A percentile compares a stretch with the other conserved stretches of the same genome.
Conservation (phyloP, 352 stramenopile species). For the Phytophthora idaei region DNA sequence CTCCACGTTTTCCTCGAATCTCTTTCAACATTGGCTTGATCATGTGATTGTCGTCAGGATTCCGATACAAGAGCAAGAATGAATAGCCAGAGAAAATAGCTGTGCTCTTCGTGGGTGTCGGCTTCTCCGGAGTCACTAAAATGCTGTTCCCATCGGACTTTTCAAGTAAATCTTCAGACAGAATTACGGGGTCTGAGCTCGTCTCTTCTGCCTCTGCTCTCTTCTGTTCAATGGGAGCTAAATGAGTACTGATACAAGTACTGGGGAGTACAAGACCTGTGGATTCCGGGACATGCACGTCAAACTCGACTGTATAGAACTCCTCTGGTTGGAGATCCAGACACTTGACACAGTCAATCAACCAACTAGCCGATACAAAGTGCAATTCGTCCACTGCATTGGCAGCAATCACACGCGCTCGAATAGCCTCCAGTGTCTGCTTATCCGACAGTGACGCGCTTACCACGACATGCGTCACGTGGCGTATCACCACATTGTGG, state of each 20-base stretch:
- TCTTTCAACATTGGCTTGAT: constrained; percentile 48
- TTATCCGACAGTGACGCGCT: constrained; percentile 53
- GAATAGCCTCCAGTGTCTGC: constrained; percentile 37
- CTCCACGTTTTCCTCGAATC: constrained; percentile 35
- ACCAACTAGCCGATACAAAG: constrained; percentile 69
- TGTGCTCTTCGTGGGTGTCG: background rate
- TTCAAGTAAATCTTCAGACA: constrained; percentile 32
- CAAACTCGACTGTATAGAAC: constrained; percentile 69
- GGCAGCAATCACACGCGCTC: constrained; percentile 32
- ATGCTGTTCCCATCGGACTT: constrained; percentile 18
- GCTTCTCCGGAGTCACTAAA: constrained; percentile 9
- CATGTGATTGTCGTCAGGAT: constrained; percentile 51
- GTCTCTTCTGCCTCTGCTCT: constrained; percentile 4
- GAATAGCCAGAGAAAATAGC: constrained; percentile 52
- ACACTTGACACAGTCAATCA: constrained; percentile 68
- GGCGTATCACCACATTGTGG: constrained; percentile 52
- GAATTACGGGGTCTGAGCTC: constrained; percentile 1
- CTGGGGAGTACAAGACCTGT: background rate
- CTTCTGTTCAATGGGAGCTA: constrained; percentile 2
- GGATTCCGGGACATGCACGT: constrained; percentile 28
- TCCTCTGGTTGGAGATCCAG: constrained; percentile 59
- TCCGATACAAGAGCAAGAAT: constrained; percentile 64
- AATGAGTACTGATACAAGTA: background rate
- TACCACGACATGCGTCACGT: constrained; percentile 77
- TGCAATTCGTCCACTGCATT: constrained; percentile 41